Conservation (phyloP, 345 rosid species). For the Trapa bicornis region DNA sequence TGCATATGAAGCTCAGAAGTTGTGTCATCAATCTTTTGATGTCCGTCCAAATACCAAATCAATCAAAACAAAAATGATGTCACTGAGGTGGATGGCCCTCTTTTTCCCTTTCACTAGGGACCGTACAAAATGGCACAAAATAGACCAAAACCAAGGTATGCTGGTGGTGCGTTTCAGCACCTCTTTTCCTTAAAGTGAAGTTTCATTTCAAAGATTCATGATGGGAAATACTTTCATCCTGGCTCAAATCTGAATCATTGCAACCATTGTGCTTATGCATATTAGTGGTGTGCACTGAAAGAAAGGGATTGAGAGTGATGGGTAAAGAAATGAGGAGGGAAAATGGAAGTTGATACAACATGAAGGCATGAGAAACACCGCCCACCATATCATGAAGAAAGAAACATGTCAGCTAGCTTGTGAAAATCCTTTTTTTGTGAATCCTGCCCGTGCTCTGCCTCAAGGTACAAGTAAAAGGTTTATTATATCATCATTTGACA, state of each 20-base stretch:
- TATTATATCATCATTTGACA: conserved; percentile 5
- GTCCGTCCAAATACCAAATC: too few relatives aligned
- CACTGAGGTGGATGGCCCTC: too few relatives aligned
- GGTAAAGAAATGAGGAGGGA: not conserved
- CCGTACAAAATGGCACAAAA: not conserved
- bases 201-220: too few relatives aligned
- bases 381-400: not conserved
- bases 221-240: too few relatives aligned
- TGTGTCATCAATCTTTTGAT: too few relatives aligned
- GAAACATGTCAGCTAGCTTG: not conserved
- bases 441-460: not conserved
- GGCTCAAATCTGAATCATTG: too few relatives aligned
- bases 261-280: too few relatives aligned
- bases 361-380: conserved; percentile 1
- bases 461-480: conserved; percentile 4
- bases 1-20: too few relatives aligned
- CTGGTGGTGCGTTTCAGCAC: too few relatives aligned
- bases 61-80: too few relatives aligned
- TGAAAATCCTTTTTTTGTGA: conserved; percentile 2
- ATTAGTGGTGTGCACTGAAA: too few relatives aligned
- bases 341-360: not conserved
- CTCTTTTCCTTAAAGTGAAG: too few relatives aligned
- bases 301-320: not conserved
- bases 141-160: not conserved
- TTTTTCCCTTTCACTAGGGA: not conserved